Evolutionary conservation across 257 asterid genomes (phyloP), one percentile per base, ranked within the genome.

Genomic region (Solanum chmielewskii): DNA sequence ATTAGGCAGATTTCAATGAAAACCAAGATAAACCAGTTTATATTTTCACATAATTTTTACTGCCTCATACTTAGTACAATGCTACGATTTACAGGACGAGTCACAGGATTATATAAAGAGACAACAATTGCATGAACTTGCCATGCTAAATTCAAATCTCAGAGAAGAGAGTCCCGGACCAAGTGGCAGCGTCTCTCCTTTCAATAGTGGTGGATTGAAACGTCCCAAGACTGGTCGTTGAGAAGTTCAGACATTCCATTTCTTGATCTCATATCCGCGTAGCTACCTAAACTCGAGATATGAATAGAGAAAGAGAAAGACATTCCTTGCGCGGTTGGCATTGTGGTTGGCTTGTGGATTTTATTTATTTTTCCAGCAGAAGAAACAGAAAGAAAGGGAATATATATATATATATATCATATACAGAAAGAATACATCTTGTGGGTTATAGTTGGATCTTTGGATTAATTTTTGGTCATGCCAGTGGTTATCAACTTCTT

Each of bases 81-180:
- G 31, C 45, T 49, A 81, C 69, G 3, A 59, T 84, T 78, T 68
- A 87, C 91, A 97, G 99, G 99, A 97, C 78, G 99, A 97, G 89
- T 95, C 98, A 1, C 99, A 95, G 89, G 99, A 97, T 85, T 94
- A 73, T 87, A 95, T 97, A 91, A 97, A 96, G 91, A 89, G 99
- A 86, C 99, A 97, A 86, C 99, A 97, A 89, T 91, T 97, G 73
- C 99, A 98, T 35, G 99, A 97, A 90, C 94, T 97, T 23, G 99
- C 99, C 47, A 83, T 96, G 98, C 91, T 97, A 86, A 97, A 97
- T 90, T 96, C 99, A 45, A 95, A 93, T 86, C 92, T 95, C 86
- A 93, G 98, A 90, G 99, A 97, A 90, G 99, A 96, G 87, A 97
- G 99, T 87, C 99, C 99, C 4, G 98, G 99, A 84, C 99, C 99